Evolutionary conservation across 202 grass and related monocot species (phyloP), one percentile per base, ranked within the genome.

Genomic region (Elaeis oleifera): DNA sequence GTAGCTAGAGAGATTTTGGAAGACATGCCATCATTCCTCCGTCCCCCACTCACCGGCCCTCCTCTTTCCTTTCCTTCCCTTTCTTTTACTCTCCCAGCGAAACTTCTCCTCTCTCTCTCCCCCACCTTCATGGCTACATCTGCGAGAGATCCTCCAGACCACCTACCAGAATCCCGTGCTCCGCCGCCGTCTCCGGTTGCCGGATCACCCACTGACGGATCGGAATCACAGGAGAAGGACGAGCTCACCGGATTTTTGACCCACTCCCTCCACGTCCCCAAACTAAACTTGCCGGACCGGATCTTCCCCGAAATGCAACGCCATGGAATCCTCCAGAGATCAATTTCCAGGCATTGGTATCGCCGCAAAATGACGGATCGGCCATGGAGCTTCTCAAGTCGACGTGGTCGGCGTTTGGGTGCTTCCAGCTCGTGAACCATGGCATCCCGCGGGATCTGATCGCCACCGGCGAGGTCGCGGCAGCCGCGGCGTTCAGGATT

Each of bases 101-200:
- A 36, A 36, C 31, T 36, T 1, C 31, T 9, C 6, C 31, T 36
- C 31, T 36, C 36, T 39, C 36, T 39, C 36, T 2, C 8, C 0
- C 36, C 9, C 36, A 2, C 9, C 36, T 13, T 13, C 36, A 39
- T 39, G 36, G 36, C 36, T 39, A 13, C 36, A 39, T 11, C 36
- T 13, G 36, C 36, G 36, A 13, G 36, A 39, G 36, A 39, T 13
- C 9, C 36, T 39, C 36, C 36, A 39, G 36, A 39, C 36, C 36
- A 11, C 9, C 36, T 53, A 19, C 76, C 72, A 27, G 80, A 79
- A 63, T 79, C 83, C 63, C 58, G 80, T 24, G 84, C 84, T 20
- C 84, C 76, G 20, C 84, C 84, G 26, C 84, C 84, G 27, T 88
- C 84, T n/a, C 84, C 84, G 4, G 72, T 88, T 59, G 77, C 82